Evolutionary conservation across 2,329 filamentous ascomycete genomes (phyloP).

Genomic region (Endoconidiophora laricicola): DNA sequence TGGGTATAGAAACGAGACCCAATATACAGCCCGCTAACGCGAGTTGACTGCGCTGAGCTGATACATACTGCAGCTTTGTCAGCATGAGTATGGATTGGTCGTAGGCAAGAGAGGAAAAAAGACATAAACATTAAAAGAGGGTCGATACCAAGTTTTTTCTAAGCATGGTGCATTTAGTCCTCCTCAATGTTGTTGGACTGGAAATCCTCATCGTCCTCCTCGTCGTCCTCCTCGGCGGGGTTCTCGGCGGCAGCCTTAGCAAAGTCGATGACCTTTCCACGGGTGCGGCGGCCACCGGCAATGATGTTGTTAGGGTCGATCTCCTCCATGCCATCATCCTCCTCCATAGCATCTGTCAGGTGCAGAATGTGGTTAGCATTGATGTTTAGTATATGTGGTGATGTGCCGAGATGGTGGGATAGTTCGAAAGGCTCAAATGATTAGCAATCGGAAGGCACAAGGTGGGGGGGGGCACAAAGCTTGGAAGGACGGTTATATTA

Average conservation of each 20-base stretch:
- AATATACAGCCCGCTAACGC: too few relatives aligned
- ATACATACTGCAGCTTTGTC: too few relatives aligned
- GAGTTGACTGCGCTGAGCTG: too few relatives aligned
- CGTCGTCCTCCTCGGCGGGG: constrained; percentile 56
- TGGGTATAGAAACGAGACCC: neutral
- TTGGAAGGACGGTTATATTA: neutral
- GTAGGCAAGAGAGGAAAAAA: neutral
- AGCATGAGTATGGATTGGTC: neutral
- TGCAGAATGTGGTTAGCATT: constrained; percentile 17
- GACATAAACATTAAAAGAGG: too few relatives aligned
- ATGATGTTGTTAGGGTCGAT: constrained; percentile 87
- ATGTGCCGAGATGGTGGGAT: constrained; percentile 1
- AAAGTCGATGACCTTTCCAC: constrained; percentile 84
- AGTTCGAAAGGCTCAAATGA: neutral
- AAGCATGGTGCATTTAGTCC: constrained; percentile 19
- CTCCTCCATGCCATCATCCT: constrained; percentile 74
- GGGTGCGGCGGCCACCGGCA: constrained; percentile 60
- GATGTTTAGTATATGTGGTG: neutral
- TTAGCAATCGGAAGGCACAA: neutral
- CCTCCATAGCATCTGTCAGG: constrained; percentile 32
- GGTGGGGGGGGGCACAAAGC: neutral
- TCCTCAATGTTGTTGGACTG: constrained; percentile 59
- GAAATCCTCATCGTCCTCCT: constrained; percentile 62
- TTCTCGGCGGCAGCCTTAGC: constrained; percentile 74
- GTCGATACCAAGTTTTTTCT: too few relatives aligned